These are phyloP conservation scores for Globisporangium apiculatum DNA, from an alignment of 352 stramenopile species.

Conservation along the genomic window DNA sequence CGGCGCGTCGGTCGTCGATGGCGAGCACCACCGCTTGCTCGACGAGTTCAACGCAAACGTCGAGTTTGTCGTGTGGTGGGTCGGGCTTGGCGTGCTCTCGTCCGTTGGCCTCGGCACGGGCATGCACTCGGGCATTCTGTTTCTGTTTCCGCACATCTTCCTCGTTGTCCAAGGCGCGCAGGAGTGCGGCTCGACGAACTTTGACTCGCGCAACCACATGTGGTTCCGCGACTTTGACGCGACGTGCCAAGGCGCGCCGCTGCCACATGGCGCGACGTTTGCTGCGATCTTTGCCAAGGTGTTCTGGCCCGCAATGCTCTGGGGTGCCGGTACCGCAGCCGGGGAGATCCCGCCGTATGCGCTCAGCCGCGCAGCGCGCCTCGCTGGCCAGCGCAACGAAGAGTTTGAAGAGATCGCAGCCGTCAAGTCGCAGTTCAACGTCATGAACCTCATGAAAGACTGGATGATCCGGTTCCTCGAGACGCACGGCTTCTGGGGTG, in stretches of 20 bases:
- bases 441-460: conserved; percentile 89
- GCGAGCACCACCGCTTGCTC: conserved; percentile 64
- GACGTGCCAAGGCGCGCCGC: conserved; percentile 41
- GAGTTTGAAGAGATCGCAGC: conserved; percentile 88
- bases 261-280: conserved; percentile 62
- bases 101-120: conserved; percentile 91
- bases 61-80: conserved; percentile 91
- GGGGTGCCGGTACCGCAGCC: conserved; percentile 89
- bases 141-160: conserved; percentile 95
- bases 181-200: conserved; percentile 83
- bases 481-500: conserved; percentile 89
- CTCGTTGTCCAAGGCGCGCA: conserved; percentile 85
- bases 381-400: conserved; percentile 82
- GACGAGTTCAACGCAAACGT: conserved; percentile 80
- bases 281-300: conserved; percentile 87
- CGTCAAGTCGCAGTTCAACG: conserved; percentile 77
- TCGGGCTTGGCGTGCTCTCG: conserved; percentile 91
- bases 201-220: conserved; percentile 86
- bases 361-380: conserved; percentile 78
- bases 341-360: conserved; percentile 93
- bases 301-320: conserved; percentile 87
- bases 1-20: conserved; percentile 50
- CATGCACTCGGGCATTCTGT: conserved; percentile 93
- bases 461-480: conserved; percentile 92
- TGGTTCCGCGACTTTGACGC: conserved; percentile 86